These are phyloP conservation scores for Paramecium biaurelia DNA, from an alignment of 73 alveolate genomes.

Conservation along the genomic window DNA sequence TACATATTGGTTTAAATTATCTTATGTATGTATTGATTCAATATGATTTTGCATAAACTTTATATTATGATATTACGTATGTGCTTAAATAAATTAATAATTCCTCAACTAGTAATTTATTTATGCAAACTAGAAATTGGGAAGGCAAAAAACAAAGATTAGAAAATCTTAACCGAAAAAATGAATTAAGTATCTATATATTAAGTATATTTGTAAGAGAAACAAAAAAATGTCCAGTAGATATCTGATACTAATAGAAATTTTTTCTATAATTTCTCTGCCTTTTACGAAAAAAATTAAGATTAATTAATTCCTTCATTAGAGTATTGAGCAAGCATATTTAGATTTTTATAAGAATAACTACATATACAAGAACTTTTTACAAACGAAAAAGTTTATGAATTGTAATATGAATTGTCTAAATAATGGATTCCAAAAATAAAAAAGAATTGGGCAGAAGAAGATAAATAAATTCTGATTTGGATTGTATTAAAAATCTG, in stretches of 20 bases:
- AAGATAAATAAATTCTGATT: background rate
- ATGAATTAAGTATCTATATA: background rate
- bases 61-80: background rate
- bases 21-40: background rate
- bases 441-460: constrained; percentile 2
- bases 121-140: constrained; percentile 1
- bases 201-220: background rate
- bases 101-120: background rate
- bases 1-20: background rate
- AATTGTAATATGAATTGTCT: background rate
- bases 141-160: background rate
- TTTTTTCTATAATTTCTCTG: background rate
- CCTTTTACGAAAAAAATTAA: background rate
- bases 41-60: background rate
- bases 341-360: background rate
- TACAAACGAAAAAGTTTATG: background rate
- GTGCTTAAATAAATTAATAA: background rate
- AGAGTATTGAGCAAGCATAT: background rate
- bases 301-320: background rate
- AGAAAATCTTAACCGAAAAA: background rate
- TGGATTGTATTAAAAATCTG: constrained; percentile 16
- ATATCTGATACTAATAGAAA: background rate
- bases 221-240: background rate
- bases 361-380: background rate
- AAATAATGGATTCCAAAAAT: background rate